Percentiles rank a stretch among this genome's conserved stretches.
Evolutionary conservation across 306 rosid genomes (phyloP).

Genomic region (Malus orientalis): DNA sequence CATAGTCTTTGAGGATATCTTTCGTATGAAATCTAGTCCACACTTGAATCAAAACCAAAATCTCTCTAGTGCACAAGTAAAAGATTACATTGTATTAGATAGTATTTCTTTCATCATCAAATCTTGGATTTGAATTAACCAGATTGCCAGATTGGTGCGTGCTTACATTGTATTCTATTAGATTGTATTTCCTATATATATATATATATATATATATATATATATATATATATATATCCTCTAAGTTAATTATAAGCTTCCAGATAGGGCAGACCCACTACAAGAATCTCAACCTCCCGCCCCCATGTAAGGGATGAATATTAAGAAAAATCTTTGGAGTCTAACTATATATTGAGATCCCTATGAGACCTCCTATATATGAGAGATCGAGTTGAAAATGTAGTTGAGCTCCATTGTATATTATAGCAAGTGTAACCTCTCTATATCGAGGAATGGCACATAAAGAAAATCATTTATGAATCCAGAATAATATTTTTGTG

Average conservation of each 20-base stretch:
- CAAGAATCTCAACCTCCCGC: background rate
- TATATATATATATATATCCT: background rate
- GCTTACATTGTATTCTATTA: background rate
- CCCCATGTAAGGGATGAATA: background rate
- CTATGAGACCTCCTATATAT: too few relatives aligned
- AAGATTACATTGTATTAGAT: background rate
- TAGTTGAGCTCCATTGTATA: too few relatives aligned
- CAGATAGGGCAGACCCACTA: background rate
- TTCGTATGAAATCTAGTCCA: constrained; percentile 5
- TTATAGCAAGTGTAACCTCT: too few relatives aligned
- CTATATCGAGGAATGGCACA: too few relatives aligned
- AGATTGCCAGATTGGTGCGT: background rate
- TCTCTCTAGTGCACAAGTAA: constrained; percentile 2
- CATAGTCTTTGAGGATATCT: background rate
- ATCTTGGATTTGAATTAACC: background rate
- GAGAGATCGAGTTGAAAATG: too few relatives aligned
- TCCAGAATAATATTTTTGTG: too few relatives aligned
- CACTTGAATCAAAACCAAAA: background rate
- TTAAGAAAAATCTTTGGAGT: background rate
- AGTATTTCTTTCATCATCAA: background rate
- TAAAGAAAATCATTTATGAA: too few relatives aligned
- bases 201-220: too few relatives aligned
- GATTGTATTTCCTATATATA: too few relatives aligned
- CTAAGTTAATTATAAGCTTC: background rate
- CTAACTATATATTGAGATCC: too few relatives aligned